phyloP scores from a whole-genome alignment of 805 yeast species.

The Lachancea waltii region DNA sequence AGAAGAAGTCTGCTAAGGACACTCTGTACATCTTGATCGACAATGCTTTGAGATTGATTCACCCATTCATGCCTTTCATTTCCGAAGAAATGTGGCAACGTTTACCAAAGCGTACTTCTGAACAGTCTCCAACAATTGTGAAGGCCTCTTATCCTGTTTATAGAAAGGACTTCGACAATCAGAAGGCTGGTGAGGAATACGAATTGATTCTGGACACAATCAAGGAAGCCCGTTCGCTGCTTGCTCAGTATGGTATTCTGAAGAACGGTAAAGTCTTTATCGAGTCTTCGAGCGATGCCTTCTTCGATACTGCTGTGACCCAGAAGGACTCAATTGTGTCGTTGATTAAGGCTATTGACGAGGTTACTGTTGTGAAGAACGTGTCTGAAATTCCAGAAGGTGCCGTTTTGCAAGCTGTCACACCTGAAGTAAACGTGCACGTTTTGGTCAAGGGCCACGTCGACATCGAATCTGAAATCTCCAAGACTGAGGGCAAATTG shows the following conservation, averaged over 20 bases:
- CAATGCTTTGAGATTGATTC: slow-evolving; percentile 83
- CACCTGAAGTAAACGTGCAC: slow-evolving; percentile 78
- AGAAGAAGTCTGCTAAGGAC: slow-evolving; percentile 85
- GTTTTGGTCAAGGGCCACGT: slow-evolving; percentile 90
- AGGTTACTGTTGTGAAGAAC: slow-evolving; percentile 55
- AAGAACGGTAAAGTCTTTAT: slow-evolving; percentile 84
- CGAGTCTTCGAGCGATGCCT: slow-evolving; percentile 49
- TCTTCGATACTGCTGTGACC: slow-evolving; percentile 46
- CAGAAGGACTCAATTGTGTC: slow-evolving; percentile 87
- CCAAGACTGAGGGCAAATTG: slow-evolving; percentile 74
- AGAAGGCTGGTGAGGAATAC: slow-evolving; percentile 64
- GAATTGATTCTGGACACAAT: slow-evolving; percentile 81
- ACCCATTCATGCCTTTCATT: slow-evolving; percentile 97
- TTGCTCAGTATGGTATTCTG: slow-evolving; percentile 82
- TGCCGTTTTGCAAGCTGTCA: slow-evolving; percentile 78
- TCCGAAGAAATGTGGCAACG: slow-evolving; percentile 99
- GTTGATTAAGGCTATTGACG: slow-evolving; percentile 83
- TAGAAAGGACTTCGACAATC: slow-evolving; percentile 54
- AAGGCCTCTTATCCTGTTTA: slow-evolving; percentile 75
- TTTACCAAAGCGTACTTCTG: slow-evolving; percentile 78
- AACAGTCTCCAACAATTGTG: slow-evolving; percentile 62
- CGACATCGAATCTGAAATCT: slow-evolving; percentile 85
- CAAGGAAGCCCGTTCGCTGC: slow-evolving; percentile 83
- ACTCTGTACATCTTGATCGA: slow-evolving; percentile 91
- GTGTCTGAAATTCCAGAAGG: slow-evolving; percentile 72